Evolutionary conservation across 148 eudicot genomes (phyloP), one percentile per base, ranked within the genome.

Genomic region (Pouteria glomerata): DNA sequence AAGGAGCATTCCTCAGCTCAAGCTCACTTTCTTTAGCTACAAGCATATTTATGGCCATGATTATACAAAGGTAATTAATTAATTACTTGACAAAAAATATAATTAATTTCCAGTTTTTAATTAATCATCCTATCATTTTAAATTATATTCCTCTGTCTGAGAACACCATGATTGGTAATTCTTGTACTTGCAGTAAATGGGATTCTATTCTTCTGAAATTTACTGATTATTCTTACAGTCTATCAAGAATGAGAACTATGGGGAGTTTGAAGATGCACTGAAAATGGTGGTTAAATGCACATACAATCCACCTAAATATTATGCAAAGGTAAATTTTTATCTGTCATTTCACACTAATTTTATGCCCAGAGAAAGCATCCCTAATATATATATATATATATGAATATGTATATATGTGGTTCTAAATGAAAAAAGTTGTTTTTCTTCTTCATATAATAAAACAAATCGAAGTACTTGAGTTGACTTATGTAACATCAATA

Each of bases 1-100:
- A 82, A 84, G 97, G 74, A 89, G 97, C 75, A 78, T 89, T 35
- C 73, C 89, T 24, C 97, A 92, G 48, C 87, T 86, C 69, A 86
- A 79, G 64, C 82, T 85, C 56, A 78, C 90, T 24, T 87, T 91
- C 79, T 80, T 84, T 14, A 73, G 77, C 73, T 89, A 91, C 70
- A 85, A 84, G 35, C 88, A 83, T 66, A 92, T 92, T 33, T 92
- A 86, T 65, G 97, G 97, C 35, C 95, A 92, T 69, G 79, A 50
- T 70, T 89, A 83, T 70, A 82, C 85, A 10, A 84, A 84, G 85
- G 97, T 66, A 66, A 66, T n/a, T 48, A 1, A 11, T 15, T 16
- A 48, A 12, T 48, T 48, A 48, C n/a, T n/a, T 8, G 19, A 10
- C 19, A 2, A 5, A 39, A 4, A 39, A 4, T 39, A 8, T 16